Evolutionary conservation across 345 rosid genomes (phyloP).

Genomic region (Kandelia obovata): DNA sequence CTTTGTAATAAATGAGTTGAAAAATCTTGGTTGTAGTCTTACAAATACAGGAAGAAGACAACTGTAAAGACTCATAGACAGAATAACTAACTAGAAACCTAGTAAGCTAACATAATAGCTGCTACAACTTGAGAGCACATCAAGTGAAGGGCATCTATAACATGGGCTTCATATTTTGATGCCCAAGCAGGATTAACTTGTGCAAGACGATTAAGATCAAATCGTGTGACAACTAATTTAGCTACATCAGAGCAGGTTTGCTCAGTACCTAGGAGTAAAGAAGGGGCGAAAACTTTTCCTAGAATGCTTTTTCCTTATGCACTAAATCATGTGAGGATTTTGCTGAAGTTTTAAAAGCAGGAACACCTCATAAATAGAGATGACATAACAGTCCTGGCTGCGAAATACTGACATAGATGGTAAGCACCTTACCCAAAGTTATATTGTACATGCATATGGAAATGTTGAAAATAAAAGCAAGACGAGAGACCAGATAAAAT

Average conservation of each 20-base stretch:
- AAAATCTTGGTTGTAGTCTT: background rate
- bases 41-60: too few species aligned
- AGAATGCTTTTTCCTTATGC: too few species aligned
- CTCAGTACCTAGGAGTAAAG: too few species aligned
- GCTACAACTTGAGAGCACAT: too few species aligned
- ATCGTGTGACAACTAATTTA: background rate
- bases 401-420: background rate
- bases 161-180: too few species aligned
- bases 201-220: background rate
- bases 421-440: background rate
- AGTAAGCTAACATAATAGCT: too few species aligned
- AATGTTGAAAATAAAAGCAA: background rate
- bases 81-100: too few species aligned
- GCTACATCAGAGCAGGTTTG: background rate
- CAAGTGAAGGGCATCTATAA: too few species aligned
- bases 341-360: background rate
- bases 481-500: background rate
- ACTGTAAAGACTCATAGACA: too few species aligned
- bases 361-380: background rate
- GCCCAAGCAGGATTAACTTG: too few species aligned
- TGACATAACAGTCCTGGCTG: background rate
- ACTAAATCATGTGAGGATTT: too few species aligned
- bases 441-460: background rate
- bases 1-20: background rate
- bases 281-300: too few species aligned